Conservation (phyloP, 1,284 basidiomycete genomes). For the Cutaneotrichosporon sp. region DNA sequence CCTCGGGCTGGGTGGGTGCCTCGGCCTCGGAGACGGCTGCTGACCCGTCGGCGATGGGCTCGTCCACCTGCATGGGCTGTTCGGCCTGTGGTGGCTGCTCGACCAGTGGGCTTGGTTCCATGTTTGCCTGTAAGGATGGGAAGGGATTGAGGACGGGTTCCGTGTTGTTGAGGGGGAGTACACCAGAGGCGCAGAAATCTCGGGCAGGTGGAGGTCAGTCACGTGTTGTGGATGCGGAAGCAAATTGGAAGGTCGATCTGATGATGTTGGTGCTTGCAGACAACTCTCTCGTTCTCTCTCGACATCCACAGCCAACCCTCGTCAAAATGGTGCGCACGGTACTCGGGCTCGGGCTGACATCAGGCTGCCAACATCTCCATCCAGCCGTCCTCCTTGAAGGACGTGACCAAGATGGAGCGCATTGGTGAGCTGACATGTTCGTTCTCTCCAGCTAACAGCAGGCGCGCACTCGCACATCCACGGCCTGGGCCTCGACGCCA, state of each 20-base stretch:
- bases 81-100: background rate
- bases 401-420: constrained; percentile 94
- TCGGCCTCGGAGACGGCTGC: background rate
- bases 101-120: background rate
- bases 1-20: background rate
- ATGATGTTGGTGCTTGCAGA: constrained; percentile 3
- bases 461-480: constrained; percentile 98
- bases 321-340: constrained; percentile 15
- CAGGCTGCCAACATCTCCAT: constrained; percentile 56
- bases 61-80: background rate
- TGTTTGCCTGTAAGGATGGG: background rate
- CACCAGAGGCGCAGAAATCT: constrained; percentile 17
- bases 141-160: too few species aligned
- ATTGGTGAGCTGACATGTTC: constrained; percentile 66
- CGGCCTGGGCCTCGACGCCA: constrained; percentile 85
- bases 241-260: constrained; percentile 4
- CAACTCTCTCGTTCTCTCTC: background rate
- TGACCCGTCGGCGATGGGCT: background rate
- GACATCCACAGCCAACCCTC: background rate
- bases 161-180: background rate
- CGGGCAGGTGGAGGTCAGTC: constrained; percentile 15
- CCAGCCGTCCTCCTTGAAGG: constrained; percentile 61
- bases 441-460: constrained; percentile 46
- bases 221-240: constrained; percentile 14
- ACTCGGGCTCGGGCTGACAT: background rate